Evolutionary conservation across 2,329 filamentous ascomycete species (phyloP), one percentile per base, ranked within the genome.

Genomic region (Zalaria sp.): DNA sequence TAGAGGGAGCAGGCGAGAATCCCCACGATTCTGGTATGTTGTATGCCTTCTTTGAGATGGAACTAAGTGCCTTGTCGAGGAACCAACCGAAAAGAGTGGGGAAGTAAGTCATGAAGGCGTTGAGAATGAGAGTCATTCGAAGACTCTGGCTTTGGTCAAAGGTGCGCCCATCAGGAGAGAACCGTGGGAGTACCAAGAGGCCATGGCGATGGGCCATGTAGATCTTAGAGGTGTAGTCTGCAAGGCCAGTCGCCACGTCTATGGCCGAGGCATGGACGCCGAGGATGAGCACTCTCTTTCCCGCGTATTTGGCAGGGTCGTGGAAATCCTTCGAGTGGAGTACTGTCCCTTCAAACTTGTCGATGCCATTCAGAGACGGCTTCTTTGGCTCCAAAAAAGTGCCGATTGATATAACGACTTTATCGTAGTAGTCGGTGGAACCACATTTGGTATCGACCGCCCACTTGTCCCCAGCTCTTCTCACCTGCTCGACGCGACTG

Each of bases 271-370:
- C 63, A 10, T 62, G 61, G 26, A 68, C 49, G 4, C 67, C 67
- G 2, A 70, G 53, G 0, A 71, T 52, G 1, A 71, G 43, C 2
- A 71, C 63, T 6, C 53, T 64, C 46, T 68, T 64, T 5, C 53
- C 60, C 8, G 57, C 54, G 49, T 66, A 69, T 11, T 52, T 49
- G 2, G 54, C 49, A 2, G 59, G 51, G 3, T 57, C 57, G 32
- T 49, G 11, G 5, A 38, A 37, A 31, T 42, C 46, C 43, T 43
- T 44, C 11, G 46, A 46, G 43, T 71, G 67, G 3, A 68, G 53
- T 3, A 64, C 47, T 2, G 54, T 48, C 5, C 65, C 65, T 18
- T 57, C 36, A 31, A 67, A 69, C 11, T 53, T 50, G 0, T 62
- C 60, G 8, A 56, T 39, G 1, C 58, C 63, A 25, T 56, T 51